Base-by-base conservation (phyloP, 2,329 filamentous ascomycete genomes). In the Rugonectria rugulosa region DNA sequence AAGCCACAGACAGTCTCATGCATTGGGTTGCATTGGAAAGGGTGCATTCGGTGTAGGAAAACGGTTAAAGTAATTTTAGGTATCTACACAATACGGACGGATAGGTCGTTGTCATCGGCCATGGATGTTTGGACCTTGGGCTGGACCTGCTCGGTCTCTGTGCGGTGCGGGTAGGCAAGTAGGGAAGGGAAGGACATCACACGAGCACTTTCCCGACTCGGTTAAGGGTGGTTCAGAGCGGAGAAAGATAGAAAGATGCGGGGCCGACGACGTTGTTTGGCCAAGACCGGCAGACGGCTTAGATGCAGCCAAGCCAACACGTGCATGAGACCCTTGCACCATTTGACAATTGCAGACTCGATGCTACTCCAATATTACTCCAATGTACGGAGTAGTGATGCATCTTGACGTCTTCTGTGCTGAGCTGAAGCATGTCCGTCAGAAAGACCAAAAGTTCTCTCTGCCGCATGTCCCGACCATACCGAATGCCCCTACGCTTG, bases 191-290 rank as follows among this genome's bases (percentile, higher is more conserved):
- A 47, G 42, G 34, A 37, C 37, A 47, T 54, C 58, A 57, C 48
- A 45, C 52, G 58, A 60, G 38, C 55, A 45, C 51, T 58, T 60
- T 42, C 58, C 58, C 32, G 15, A 45, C 48, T 43, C 12, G 44
- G 58, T 29, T 26, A 34, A 40, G 10, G 19, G 20, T 15, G 17
- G 17, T 14, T 5, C 4, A n/a, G 5, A 23, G 6, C 11, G 36
- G 11, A n/a, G n/a, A n/a, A n/a, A n/a, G n/a, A 14, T 14, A 17
- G 6, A 9, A 24, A 5, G 20, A 14, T 40, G 47, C 12, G 47
- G 47, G 47, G 47, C 32, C 20, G 34, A n/a, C 32, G 53, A 24
- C 29, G 32, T 45, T 40, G 36, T 17, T 32, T 32, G 34, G 41
- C 53, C 53, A 56, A 56, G 47, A 34, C 37, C 41, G 47, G 47